Evolutionary conservation across 768 basidiomycete species (phyloP).

Genomic region (Xerocomus spinulosus): DNA sequence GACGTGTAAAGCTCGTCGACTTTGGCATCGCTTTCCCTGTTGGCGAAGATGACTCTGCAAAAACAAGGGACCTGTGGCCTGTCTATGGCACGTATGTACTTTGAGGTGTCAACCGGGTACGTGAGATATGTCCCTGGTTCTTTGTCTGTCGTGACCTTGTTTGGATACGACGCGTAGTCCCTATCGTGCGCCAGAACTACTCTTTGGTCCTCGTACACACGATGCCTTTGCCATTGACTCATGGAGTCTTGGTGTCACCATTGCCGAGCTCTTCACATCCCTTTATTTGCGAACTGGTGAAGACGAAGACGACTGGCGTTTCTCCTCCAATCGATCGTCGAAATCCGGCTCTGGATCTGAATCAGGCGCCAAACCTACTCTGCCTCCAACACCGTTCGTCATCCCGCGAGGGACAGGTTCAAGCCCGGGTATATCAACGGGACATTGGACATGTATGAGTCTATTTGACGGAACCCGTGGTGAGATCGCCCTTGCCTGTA

Average conservation of each 20-base stretch:
- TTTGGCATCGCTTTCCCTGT: constrained; percentile 66
- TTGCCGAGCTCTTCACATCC: constrained; percentile 77
- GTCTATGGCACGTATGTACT: constrained; percentile 54
- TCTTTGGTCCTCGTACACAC: constrained; percentile 72
- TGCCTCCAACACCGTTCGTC: constrained; percentile 34
- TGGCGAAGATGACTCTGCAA: constrained; percentile 24
- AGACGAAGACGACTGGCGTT: constrained; percentile 36
- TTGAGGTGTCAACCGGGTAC: constrained; percentile 85
- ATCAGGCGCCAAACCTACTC: constrained; percentile 35
- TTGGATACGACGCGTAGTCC: constrained; percentile 46
- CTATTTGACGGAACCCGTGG: constrained; percentile 74
- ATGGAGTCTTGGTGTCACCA: constrained; percentile 76
- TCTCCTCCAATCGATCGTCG: constrained; percentile 9
- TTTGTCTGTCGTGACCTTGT: too few relatives aligned
- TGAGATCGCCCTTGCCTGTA: constrained; percentile 84
- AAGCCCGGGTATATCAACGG: constrained; percentile 15
- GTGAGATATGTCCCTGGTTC: constrained; percentile 25
- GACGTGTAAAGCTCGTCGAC: constrained; percentile 72
- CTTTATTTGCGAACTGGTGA: constrained; percentile 40
- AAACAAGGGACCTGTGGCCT: constrained; percentile 55
- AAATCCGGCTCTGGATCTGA: constrained; percentile 20
- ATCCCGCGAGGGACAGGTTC: constrained; percentile 24
- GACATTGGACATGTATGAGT: constrained; percentile 44
- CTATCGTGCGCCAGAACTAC: constrained; percentile 85
- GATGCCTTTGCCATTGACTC: constrained; percentile 68